A percentile compares a stretch with the other conserved stretches of the same genome.
phyloP scores from a whole-genome alignment of 345 rosid species.

The Salix koriyanagi region DNA sequence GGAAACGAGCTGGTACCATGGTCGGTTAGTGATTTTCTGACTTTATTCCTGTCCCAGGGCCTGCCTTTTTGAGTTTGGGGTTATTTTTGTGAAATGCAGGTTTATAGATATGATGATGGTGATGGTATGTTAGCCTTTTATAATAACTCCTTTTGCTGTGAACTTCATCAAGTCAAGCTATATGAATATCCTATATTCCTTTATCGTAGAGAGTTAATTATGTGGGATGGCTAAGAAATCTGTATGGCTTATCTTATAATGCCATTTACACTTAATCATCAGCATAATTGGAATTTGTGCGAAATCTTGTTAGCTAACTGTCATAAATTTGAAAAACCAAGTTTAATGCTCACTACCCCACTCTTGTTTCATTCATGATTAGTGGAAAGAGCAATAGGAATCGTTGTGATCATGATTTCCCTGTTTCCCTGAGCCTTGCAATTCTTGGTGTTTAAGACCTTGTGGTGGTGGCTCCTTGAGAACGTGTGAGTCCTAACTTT shows the following conservation, averaged over 20 bases:
- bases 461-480: neutral
- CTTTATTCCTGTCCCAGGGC: conserved; percentile 13
- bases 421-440: neutral
- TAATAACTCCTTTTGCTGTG: neutral
- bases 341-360: neutral
- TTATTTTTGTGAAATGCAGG: conserved; percentile 4
- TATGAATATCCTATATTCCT: neutral
- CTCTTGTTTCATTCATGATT: neutral
- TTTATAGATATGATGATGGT: conserved; percentile 15
- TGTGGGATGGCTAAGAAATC: too few species aligned
- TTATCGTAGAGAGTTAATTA: too few species aligned
- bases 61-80: conserved; percentile 3
- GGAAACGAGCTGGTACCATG: conserved; percentile 18
- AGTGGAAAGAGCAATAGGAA: neutral
- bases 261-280: neutral
- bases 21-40: conserved; percentile 14
- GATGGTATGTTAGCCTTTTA: conserved; percentile 4
- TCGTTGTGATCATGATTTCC: too few species aligned
- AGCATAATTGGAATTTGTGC: neutral
- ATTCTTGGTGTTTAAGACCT: neutral
- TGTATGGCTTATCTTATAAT: too few species aligned
- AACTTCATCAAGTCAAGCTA: neutral
- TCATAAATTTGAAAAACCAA: neutral
- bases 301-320: too few species aligned
- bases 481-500: too few species aligned